Percentiles rank a stretch among this genome's conserved stretches.
phyloP scores from a whole-genome alignment of 306 rosid genomes.

The Cucurbita moschata region DNA sequence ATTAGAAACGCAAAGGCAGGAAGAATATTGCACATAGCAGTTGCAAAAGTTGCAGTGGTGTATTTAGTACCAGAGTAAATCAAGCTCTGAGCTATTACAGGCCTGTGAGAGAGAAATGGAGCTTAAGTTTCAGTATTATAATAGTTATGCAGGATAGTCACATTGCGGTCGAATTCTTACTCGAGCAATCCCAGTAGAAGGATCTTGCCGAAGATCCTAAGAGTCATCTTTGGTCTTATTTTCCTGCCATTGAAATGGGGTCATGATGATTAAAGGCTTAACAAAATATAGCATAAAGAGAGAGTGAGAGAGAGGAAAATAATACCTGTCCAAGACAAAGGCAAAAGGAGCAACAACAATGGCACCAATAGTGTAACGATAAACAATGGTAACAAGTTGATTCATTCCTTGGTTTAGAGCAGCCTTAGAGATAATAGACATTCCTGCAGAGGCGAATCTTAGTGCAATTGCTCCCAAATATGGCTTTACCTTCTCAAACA shows the following conservation, averaged over 20 bases:
- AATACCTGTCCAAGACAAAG: constrained; percentile 16
- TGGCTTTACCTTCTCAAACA: constrained; percentile 14
- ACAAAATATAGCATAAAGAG: background rate
- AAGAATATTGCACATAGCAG: constrained; percentile 39
- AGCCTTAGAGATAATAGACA: constrained; percentile 12
- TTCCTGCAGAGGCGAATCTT: constrained; percentile 20
- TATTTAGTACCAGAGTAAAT: constrained; percentile 33
- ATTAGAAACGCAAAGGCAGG: constrained; percentile 42
- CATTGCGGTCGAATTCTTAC: background rate
- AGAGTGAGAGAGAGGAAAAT: background rate
- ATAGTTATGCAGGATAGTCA: background rate
- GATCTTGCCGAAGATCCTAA: constrained; percentile 21
- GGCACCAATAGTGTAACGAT: constrained; percentile 19
- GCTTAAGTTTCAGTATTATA: background rate
- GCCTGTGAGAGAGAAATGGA: constrained; percentile 14
- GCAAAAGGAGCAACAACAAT: constrained; percentile 22
- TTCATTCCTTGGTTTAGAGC: constrained; percentile 28
- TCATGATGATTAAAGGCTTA: background rate
- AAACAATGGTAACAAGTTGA: constrained; percentile 17
- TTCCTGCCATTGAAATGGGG: constrained; percentile 17
- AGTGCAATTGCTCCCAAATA: constrained; percentile 11
- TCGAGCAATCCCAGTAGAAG: constrained; percentile 23
- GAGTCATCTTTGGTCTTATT: constrained; percentile 39
- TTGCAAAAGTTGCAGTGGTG: constrained; percentile 40
- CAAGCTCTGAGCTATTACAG: constrained; percentile 48